These are phyloP conservation scores for Diaporthe ilicicola DNA, from an alignment of 2,329 filamentous ascomycete species.

Conservation along the genomic window DNA sequence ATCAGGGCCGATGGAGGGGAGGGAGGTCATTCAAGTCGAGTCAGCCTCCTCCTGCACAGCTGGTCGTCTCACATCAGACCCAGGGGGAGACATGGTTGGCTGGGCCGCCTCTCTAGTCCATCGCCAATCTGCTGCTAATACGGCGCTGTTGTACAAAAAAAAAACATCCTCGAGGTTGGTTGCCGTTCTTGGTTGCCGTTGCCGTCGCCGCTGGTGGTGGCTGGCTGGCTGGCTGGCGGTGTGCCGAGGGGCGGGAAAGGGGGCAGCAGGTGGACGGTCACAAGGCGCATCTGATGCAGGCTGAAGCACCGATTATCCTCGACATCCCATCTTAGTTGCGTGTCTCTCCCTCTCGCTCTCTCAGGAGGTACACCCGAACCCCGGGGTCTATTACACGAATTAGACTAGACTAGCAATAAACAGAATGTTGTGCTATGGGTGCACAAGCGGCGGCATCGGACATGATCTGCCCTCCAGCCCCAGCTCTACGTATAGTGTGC, in stretches of 20 bases:
- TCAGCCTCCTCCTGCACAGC: not conserved
- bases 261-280: not conserved
- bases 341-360: not conserved
- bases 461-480: slow-evolving; percentile 10
- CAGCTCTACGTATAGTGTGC: too few relatives aligned
- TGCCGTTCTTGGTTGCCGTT: slow-evolving; percentile 16
- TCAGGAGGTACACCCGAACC: not conserved
- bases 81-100: too few relatives aligned
- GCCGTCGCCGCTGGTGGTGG: not conserved
- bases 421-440: not conserved
- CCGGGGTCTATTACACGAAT: not conserved
- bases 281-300: slow-evolving; percentile 12
- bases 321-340: slow-evolving; percentile 1
- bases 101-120: too few relatives aligned
- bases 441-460: not conserved
- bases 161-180: not conserved
- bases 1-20: slow-evolving; percentile 3
- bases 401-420: too few relatives aligned
- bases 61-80: slow-evolving; percentile 13
- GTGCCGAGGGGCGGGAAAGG: not conserved
- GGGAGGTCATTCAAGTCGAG: slow-evolving; percentile 13
- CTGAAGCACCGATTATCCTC: slow-evolving; percentile 8
- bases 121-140: not conserved
- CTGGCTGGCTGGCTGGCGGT: not conserved
- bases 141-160: not conserved